Evolutionary conservation across 768 basidiomycete genomes (phyloP).

Genomic region (Rhizopogon salebrosus): DNA sequence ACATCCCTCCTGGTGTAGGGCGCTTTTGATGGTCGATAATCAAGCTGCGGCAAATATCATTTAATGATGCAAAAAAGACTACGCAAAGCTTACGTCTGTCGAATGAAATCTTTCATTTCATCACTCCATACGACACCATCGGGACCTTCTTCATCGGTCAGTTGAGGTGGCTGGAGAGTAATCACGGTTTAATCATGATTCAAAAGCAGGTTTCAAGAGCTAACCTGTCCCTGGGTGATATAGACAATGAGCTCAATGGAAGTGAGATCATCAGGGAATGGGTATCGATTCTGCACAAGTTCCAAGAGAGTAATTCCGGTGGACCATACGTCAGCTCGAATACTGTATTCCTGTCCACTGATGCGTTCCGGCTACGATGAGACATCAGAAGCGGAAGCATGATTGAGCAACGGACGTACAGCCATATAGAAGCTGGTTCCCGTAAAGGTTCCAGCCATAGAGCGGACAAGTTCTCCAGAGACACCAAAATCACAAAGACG

Average conservation of each 20-base stretch:
- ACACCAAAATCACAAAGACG: conserved; percentile 97
- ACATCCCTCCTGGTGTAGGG: conserved; percentile 79
- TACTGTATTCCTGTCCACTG: conserved; percentile 85
- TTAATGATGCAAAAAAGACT: conserved; percentile 3
- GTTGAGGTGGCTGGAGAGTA: conserved; percentile 61
- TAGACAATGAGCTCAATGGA: conserved; percentile 94
- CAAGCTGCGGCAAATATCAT: conserved; percentile 40
- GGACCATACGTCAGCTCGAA: conserved; percentile 97
- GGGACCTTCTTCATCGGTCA: conserved; percentile 67
- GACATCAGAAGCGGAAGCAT: background rate
- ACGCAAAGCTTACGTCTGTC: conserved; percentile 51
- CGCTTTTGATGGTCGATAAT: conserved; percentile 63
- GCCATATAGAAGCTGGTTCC: conserved; percentile 99
- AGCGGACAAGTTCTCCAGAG: conserved; percentile 90
- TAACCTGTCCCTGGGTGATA: conserved; percentile 75
- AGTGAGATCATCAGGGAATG: conserved; percentile 86
- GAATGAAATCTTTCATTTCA: conserved; percentile 90
- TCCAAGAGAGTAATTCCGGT: conserved; percentile 93
- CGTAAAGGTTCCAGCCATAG: conserved; percentile 91
- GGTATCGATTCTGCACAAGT: conserved; percentile 90
- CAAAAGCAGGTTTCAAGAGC: conserved; percentile 16
- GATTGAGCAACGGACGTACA: conserved; percentile 45
- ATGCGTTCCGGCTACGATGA: conserved; percentile 82
- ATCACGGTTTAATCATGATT: conserved; percentile 13
- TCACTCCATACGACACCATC: conserved; percentile 57